Conservation (phyloP, 495 filamentous ascomycete species). For the Hypoxylon fragiforme region DNA sequence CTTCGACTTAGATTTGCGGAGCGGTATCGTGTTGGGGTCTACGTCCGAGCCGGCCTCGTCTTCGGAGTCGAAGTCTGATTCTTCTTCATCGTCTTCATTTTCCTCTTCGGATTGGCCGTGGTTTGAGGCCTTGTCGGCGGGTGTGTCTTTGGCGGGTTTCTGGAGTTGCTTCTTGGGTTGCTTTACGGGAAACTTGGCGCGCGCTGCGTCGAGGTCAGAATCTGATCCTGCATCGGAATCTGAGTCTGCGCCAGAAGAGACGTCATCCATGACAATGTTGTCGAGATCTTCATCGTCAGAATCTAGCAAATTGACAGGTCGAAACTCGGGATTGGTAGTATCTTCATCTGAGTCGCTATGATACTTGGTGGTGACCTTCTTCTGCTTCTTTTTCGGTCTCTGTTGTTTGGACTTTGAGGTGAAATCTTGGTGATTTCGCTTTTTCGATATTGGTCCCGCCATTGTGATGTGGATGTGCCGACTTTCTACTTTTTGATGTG, state of each 20-base stretch:
- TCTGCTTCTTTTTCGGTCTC: slow-evolving; percentile 69
- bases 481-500: not conserved
- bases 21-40: slow-evolving; percentile 41
- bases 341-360: slow-evolving; percentile 68
- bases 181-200: slow-evolving; percentile 12
- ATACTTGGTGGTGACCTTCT: slow-evolving; percentile 66
- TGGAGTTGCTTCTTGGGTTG: slow-evolving; percentile 28
- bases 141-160: slow-evolving; percentile 41
- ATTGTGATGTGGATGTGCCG: slow-evolving; percentile 10
- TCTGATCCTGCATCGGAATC: slow-evolving; percentile 39
- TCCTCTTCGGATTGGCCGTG: slow-evolving; percentile 31
- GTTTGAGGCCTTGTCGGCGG: slow-evolving; percentile 36
- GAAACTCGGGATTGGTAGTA: slow-evolving; percentile 57
- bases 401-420: slow-evolving; percentile 57
- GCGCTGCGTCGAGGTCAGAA: slow-evolving; percentile 36
- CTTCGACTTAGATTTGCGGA: slow-evolving; percentile 60
- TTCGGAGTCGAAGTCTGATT: slow-evolving; percentile 33
- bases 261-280: slow-evolving; percentile 49
- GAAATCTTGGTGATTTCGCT: slow-evolving; percentile 45
- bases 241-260: slow-evolving; percentile 44
- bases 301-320: slow-evolving; percentile 67
- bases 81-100: slow-evolving; percentile 34
- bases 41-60: slow-evolving; percentile 42
- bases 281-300: slow-evolving; percentile 64
- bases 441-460: slow-evolving; percentile 20